These are phyloP conservation scores for Pulveroboletus sp. DNA, from an alignment of 768 basidiomycete genomes.

Conservation along the genomic window DNA sequence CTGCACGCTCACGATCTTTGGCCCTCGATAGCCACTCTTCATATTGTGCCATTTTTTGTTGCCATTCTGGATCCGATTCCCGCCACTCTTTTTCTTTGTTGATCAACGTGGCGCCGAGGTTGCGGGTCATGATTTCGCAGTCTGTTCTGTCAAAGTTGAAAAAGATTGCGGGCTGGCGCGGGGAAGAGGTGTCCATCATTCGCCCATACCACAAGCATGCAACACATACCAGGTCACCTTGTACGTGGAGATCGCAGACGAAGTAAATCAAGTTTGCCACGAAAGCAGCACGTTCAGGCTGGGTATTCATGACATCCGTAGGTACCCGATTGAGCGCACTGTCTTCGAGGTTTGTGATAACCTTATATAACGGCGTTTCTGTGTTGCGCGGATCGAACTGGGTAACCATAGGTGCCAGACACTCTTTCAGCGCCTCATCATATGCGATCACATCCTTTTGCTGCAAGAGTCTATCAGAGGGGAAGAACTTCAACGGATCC, in stretches of 20 bases:
- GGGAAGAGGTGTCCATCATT: not conserved
- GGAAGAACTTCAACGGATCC: conserved; percentile 46
- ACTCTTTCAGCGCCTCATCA: conserved; percentile 48
- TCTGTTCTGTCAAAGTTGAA: conserved; percentile 61
- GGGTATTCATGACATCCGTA: conserved; percentile 25
- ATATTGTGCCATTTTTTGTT: conserved; percentile 47
- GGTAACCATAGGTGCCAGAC: conserved; percentile 36
- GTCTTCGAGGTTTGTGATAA: conserved; percentile 43
- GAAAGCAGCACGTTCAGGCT: conserved; percentile 34
- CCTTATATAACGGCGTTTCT: conserved; percentile 31
- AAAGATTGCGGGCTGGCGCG: conserved; percentile 55
- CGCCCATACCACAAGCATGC: not conserved
- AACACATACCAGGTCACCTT: conserved; percentile 48
- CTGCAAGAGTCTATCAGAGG: conserved; percentile 37
- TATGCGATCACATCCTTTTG: conserved; percentile 62
- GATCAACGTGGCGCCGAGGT: conserved; percentile 36
- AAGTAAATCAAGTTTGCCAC: conserved; percentile 46
- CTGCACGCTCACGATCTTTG: conserved; percentile 47
- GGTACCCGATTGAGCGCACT: conserved; percentile 25
- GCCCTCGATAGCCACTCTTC: conserved; percentile 44
- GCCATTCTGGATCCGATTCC: conserved; percentile 42
- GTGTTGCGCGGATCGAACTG: conserved; percentile 34
- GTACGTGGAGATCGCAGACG: conserved; percentile 53
- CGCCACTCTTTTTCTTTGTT: conserved; percentile 51
- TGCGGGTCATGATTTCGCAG: conserved; percentile 52